Conservation (phyloP, 2,329 filamentous ascomycete genomes). For the Monosporascus sp. region DNA sequence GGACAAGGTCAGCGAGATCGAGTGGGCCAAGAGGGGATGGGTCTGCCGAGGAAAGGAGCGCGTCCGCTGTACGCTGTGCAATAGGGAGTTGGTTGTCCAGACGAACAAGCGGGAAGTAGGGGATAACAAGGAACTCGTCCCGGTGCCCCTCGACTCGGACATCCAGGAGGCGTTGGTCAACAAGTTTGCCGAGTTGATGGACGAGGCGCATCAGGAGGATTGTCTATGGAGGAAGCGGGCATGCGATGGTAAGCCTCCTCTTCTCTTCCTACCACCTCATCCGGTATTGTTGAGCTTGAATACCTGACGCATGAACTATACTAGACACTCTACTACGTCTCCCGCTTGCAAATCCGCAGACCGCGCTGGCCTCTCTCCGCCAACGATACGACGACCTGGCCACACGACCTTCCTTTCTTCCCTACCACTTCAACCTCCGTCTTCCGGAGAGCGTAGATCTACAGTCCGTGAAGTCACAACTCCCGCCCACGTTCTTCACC, state of each 20-base stretch:
- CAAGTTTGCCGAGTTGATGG: slow-evolving; percentile 68
- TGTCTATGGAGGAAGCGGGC: slow-evolving; percentile 84
- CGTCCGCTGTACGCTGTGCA: slow-evolving; percentile 80
- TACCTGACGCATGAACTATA: slow-evolving; percentile 10
- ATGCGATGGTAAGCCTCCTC: slow-evolving; percentile 63
- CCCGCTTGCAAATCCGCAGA: slow-evolving; percentile 56
- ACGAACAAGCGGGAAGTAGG: slow-evolving; percentile 54
- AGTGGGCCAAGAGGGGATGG: slow-evolving; percentile 95
- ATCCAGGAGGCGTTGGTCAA: slow-evolving; percentile 67
- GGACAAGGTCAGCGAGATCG: slow-evolving; percentile 75
- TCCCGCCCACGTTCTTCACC: slow-evolving; percentile 51
- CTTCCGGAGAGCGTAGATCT: slow-evolving; percentile 49
- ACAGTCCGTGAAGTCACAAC: slow-evolving; percentile 41
- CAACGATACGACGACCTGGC: slow-evolving; percentile 61
- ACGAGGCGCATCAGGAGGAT: slow-evolving; percentile 68
- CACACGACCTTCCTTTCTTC: slow-evolving; percentile 48
- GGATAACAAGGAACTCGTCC: slow-evolving; percentile 45
- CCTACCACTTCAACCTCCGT: slow-evolving; percentile 56
- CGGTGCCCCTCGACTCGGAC: slow-evolving; percentile 52
- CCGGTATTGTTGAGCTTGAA: neutral
- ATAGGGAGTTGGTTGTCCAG: slow-evolving; percentile 77
- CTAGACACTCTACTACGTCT: slow-evolving; percentile 55
- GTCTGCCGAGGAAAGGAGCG: slow-evolving; percentile 76
- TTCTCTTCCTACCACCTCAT: too few relatives aligned
- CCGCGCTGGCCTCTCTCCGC: slow-evolving; percentile 52